Base-by-base conservation (phyloP, 108 stramenopile species). In the Pseudonitzschia pungens region DNA sequence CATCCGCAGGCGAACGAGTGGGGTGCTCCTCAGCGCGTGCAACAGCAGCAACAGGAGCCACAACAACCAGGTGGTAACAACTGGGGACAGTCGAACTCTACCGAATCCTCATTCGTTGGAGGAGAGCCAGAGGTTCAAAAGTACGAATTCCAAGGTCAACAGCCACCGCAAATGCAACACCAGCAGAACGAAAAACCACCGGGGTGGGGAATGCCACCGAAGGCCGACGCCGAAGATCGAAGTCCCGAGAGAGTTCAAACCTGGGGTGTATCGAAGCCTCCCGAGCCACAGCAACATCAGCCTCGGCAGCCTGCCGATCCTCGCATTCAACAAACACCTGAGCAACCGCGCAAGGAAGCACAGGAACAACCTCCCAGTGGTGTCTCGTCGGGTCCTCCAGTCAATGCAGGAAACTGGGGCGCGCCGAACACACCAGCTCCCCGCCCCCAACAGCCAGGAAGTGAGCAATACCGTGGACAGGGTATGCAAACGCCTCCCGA, bases 191-290 rank as follows among this genome's bases (percentile, higher is more conserved):
- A 28, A 45, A 26, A 26, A 41, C 40, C 60, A 16, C 41, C 62
- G 15, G 71, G 71, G 29, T 77, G 76, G 76, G 76, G 76, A 26
- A 26, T 75, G 57, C 74, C 70, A 36, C 56, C 32, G 43, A 16
- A 51, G n/a, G n/a, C 50, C 4, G 59, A 44, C 41, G 21, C 45
- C 15, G 73, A 65, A 31, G 64, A 69, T 22, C 52, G 20, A 6
- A 14, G 50, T 21, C 29, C 68, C 4, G 9, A 29, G 21, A 48
- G 65, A 18, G 52, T 26, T 41, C 59, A 63, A 66, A 28, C 31
- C 21, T 31, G 50, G 44, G 62, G 42, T 41, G 64, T 69, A 48
- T n/a, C 50, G 20, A 69, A 69, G 42, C 43, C 68, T 10, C 57
- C 75, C 29, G 51, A 40, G n/a, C 43, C 4, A n/a, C 67, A 50